Base-by-base conservation (phyloP, 352 stramenopile species). In the Phytopythium litorale region DNA sequence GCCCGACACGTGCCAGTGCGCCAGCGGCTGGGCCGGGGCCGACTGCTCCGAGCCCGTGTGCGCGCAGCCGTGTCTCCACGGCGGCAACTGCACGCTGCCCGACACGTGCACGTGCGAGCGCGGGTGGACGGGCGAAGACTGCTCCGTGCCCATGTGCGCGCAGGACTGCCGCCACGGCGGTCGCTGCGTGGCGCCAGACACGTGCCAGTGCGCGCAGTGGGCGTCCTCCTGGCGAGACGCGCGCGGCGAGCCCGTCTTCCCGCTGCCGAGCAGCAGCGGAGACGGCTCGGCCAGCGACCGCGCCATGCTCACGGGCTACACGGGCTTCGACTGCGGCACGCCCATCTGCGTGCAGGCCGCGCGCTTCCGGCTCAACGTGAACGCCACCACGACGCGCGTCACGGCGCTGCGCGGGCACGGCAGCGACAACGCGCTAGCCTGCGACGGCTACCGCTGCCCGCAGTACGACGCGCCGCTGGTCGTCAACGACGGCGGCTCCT, bases 281-380 rank as follows among this genome's bases (percentile, higher is more conserved):
- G 19, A 48, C 53, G 35, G 52, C 13, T 40, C 52, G 19, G n/a
- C 52, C n/a, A 58, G 52, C 19, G 32, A 32, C 4, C 72, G 89
- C 56, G 81, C 94, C 5, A 92, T 98, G 61, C 58, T 87, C 63
- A 99, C 96, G 9, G 97, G 97, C 1, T 93, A 83, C 69, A 99
- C 96, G 18, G 97, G 97, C 7, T 99, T 97, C 67, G 97, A 99
- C 67, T 99, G 97, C 76, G 90, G 87, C 58, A 98, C 90, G 35
- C 97, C 97, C 12, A 98, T 99, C 51, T 99, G 97, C 64, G 98
- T 93, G 7, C 89, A 91, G 52, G 93, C 92, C 18, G 75, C 98
- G 52, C 63, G 56, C 4, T 99, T 98, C 58, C 73, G 96, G 7
- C 74, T 97, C 55, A 98, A 98, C 68, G 84, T 94, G 8, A 63